phyloP scores from a whole-genome alignment of 2,329 filamentous ascomycete genomes.

The Alternaria brassicicola region DNA sequence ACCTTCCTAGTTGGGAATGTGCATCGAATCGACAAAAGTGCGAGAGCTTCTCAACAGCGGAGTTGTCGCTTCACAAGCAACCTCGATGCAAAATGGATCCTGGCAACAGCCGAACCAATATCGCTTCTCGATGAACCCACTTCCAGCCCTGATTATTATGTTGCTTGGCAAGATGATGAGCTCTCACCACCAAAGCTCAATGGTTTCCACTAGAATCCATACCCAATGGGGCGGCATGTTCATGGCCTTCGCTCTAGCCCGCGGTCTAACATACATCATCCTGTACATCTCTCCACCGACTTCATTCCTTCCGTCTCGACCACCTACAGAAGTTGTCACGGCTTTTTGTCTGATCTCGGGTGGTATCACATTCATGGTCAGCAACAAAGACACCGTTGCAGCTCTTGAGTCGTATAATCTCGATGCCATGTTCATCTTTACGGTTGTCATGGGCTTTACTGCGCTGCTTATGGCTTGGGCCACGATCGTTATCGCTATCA shows the following conservation, averaged over 20 bases:
- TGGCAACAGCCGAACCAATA: conserved; percentile 70
- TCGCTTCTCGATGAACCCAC: conserved; percentile 79
- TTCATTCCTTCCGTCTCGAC: conserved; percentile 80
- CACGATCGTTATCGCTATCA: conserved; percentile 77
- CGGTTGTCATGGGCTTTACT: conserved; percentile 81
- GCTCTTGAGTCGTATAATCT: conserved; percentile 78
- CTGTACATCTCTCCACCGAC: conserved; percentile 80
- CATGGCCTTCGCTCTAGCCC: conserved; percentile 77
- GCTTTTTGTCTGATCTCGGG: conserved; percentile 87
- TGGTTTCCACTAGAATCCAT: conserved; percentile 90
- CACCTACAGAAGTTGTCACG: conserved; percentile 86
- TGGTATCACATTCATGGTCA: conserved; percentile 91
- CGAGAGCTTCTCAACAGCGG: conserved; percentile 67
- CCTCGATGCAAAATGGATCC: conserved; percentile 45
- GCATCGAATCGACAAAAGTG: conserved; percentile 73
- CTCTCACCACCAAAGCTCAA: conserved; percentile 81
- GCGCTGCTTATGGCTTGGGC: conserved; percentile 86
- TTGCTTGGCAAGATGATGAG: conserved; percentile 94
- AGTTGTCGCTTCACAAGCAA: conserved; percentile 48
- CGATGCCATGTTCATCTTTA: conserved; percentile 94
- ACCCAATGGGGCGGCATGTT: conserved; percentile 91
- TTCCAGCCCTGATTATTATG: conserved; percentile 85
- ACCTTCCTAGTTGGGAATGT: conserved; percentile 69
- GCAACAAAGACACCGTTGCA: conserved; percentile 75
- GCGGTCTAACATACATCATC: conserved; percentile 78